Conservation (phyloP, 1,139 yeast species). For the Trichomonascaceae sp. region DNA sequence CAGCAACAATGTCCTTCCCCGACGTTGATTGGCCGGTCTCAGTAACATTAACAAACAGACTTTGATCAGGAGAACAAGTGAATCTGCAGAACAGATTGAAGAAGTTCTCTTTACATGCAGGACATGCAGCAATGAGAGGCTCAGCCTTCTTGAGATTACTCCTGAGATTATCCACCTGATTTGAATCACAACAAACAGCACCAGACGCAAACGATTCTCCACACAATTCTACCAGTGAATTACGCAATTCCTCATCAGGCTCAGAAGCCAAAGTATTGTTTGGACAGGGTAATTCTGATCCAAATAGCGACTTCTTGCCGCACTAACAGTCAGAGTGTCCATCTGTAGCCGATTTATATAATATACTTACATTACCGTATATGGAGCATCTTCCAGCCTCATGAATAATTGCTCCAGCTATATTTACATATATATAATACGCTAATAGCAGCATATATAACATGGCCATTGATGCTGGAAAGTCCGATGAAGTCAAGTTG, state of each 20-base stretch:
- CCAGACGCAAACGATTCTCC: conserved; percentile 57
- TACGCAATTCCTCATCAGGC: conserved; percentile 43
- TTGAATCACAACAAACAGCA: conserved; percentile 49
- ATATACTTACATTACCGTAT: conserved; percentile 35
- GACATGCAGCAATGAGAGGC: conserved; percentile 81
- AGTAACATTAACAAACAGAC: conserved; percentile 64
- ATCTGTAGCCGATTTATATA: too few relatives aligned
- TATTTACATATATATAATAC: neutral
- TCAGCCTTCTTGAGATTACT: conserved; percentile 67
- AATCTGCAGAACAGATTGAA: conserved; percentile 80
- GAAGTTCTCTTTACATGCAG: conserved; percentile 87
- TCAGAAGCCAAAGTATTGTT: conserved; percentile 43
- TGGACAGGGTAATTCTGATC: conserved; percentile 74
- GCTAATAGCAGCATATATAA: neutral
- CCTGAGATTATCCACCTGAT: conserved; percentile 43
- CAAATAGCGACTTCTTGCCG: conserved; percentile 78
- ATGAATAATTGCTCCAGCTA: conserved; percentile 15
- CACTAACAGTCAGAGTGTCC: conserved; percentile 35
- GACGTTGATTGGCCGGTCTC: conserved; percentile 49
- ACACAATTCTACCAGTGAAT: conserved; percentile 54
- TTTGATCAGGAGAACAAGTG: conserved; percentile 85
- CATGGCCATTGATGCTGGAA: neutral
- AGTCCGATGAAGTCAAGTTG: too few relatives aligned
- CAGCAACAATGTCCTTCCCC: conserved; percentile 60
- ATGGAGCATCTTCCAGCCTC: conserved; percentile 46